A percentile compares a stretch with the other conserved stretches of the same genome.
These are phyloP conservation scores for Pezizomycotina sp. DNA, from an alignment of 2,329 filamentous ascomycete genomes.

Conservation along the genomic window DNA sequence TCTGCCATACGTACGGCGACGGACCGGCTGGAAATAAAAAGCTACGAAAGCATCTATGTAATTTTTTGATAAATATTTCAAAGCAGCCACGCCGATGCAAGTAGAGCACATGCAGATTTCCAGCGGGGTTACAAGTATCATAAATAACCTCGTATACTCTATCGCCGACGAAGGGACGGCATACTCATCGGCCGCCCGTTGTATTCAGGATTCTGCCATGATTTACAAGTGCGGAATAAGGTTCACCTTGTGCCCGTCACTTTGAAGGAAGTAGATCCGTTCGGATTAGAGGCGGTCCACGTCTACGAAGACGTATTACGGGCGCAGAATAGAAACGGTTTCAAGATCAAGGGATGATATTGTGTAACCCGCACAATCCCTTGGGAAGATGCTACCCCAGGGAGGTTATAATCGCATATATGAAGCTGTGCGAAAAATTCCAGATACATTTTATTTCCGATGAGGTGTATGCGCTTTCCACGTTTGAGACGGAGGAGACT, in stretches of 20 bases:
- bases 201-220: constrained; percentile 19
- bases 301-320: constrained; percentile 34
- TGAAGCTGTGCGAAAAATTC: constrained; percentile 37
- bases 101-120: constrained; percentile 16
- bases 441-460: constrained; percentile 40
- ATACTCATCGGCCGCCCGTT: constrained; percentile 20
- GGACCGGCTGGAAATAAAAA: constrained; percentile 13
- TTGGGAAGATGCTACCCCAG: constrained; percentile 27
- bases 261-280: constrained; percentile 33
- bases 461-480: constrained; percentile 42
- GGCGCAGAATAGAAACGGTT: constrained; percentile 29
- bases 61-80: too few relatives aligned
- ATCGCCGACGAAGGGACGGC: constrained; percentile 21
- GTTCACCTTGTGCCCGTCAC: constrained; percentile 30
- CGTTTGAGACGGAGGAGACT: too few relatives aligned
- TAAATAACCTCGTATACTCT: constrained; percentile 18
- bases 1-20: constrained; percentile 19
- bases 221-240: constrained; percentile 14
- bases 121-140: constrained; percentile 13
- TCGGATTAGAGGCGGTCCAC: constrained; percentile 30
- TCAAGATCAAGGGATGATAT: constrained; percentile 34
- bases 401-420: constrained; percentile 26
- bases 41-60: too few relatives aligned
- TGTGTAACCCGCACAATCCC: constrained; percentile 32
- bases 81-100: too few relatives aligned